phyloP scores from a whole-genome alignment of 176 grass and related monocot genomes.

The Sorghum bicolor region DNA sequence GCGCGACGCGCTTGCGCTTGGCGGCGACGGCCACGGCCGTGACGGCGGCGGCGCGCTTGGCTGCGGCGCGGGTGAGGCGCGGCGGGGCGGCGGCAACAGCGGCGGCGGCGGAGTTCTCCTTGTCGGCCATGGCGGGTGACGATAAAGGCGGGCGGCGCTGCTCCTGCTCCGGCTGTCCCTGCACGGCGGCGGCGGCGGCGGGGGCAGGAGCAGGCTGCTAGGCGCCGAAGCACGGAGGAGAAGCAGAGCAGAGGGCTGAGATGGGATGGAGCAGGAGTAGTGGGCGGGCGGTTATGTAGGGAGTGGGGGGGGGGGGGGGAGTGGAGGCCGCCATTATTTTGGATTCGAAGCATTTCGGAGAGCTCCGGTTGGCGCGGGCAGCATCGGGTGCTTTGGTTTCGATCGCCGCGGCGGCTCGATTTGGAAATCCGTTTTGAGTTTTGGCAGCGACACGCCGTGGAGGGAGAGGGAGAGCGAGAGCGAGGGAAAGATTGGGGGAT shows the following conservation, averaged over 20 bases:
- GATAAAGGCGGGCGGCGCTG: not conserved
- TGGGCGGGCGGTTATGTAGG: conserved; percentile 9
- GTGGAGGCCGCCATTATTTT: conserved; percentile 36
- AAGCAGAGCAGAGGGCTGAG: not conserved
- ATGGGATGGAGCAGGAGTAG: not conserved
- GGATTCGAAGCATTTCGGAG: conserved; percentile 43
- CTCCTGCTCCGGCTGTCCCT: conserved; percentile 26
- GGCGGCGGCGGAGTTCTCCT: conserved; percentile 37
- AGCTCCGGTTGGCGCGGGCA: not conserved
- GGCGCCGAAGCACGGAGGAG: not conserved
- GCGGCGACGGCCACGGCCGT: conserved; percentile 12
- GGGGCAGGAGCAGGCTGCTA: not conserved
- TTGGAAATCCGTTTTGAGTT: conserved; percentile 8
- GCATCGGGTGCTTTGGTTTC: not conserved
- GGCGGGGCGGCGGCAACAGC: not conserved
- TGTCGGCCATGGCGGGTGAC: conserved; percentile 30
- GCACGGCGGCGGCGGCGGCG: not conserved
- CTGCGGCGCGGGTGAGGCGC: conserved; percentile 48
- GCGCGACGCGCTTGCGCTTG: conserved; percentile 69
- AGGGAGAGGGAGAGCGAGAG: not conserved
- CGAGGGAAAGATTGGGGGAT: not conserved
- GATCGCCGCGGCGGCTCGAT: conserved; percentile 9
- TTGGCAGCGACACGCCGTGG: not conserved
- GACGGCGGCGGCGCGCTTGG: conserved; percentile 26
- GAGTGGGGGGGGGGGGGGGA: not conserved